phyloP scores from a whole-genome alignment of 768 basidiomycete genomes.

The Suillus subaureus region DNA sequence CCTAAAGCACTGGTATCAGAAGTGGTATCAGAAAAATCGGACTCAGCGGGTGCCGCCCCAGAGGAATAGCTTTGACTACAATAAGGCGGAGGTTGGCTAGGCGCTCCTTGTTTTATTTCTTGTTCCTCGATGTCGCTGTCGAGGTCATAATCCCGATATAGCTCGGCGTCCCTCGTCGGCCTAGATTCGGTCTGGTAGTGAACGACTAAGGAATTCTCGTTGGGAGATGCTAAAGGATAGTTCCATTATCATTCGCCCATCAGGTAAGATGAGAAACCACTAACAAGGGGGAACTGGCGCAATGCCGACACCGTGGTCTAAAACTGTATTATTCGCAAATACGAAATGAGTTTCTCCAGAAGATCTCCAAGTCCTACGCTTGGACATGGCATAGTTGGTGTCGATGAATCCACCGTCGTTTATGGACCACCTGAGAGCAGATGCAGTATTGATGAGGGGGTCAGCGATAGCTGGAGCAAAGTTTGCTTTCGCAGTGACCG shows the following conservation, averaged over 20 bases:
- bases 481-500: constrained; percentile 19
- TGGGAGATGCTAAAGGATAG: neutral
- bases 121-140: constrained; percentile 27
- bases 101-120: neutral
- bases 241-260: neutral
- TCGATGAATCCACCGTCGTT: constrained; percentile 29
- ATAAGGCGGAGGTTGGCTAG: neutral
- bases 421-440: constrained; percentile 28
- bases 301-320: neutral
- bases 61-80: neutral
- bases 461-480: constrained; percentile 12
- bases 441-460: constrained; percentile 18
- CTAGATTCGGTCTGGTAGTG: neutral
- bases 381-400: constrained; percentile 32
- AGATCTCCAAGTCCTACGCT: constrained; percentile 12
- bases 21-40: neutral
- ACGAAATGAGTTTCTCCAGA: constrained; percentile 26
- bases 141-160: constrained; percentile 29
- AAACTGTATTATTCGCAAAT: constrained; percentile 20
- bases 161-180: neutral
- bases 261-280: constrained; percentile 7
- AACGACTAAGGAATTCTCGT: neutral
- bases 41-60: neutral
- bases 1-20: neutral
- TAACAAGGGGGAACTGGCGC: neutral